Conservation (phyloP, 352 stramenopile genomes). For the Saprolegnia parasitica region DNA sequence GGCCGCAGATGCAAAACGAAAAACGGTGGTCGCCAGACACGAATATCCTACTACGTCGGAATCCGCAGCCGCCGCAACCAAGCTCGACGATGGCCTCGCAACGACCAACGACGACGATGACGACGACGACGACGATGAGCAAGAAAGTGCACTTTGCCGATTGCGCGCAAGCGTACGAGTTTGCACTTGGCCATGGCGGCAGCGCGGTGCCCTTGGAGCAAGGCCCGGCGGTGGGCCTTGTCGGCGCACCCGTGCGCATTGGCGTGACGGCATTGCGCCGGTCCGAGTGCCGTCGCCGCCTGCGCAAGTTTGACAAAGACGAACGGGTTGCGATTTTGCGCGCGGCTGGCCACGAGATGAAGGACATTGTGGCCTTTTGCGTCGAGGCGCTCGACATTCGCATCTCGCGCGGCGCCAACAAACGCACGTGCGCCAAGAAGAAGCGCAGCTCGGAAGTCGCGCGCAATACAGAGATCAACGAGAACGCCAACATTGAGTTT, state of each 20-base stretch:
- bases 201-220: slow-evolving; percentile 6
- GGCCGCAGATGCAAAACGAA: slow-evolving; percentile 20
- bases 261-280: background rate
- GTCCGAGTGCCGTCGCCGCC: background rate
- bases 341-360: slow-evolving; percentile 9
- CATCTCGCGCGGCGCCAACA: slow-evolving; percentile 10
- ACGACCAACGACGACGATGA: background rate
- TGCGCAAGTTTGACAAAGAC: slow-evolving; percentile 1
- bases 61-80: no score
- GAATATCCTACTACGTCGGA: background rate
- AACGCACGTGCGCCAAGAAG: background rate
- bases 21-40: slow-evolving; percentile 11
- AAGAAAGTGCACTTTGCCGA: background rate
- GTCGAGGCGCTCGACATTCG: slow-evolving; percentile 25
- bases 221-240: slow-evolving; percentile 19
- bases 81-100: background rate
- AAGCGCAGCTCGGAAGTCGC: background rate
- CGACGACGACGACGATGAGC: background rate
- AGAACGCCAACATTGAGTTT: slow-evolving; percentile 21
- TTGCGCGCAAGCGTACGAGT: slow-evolving; percentile 15
- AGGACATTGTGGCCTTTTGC: slow-evolving; percentile 29
- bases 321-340: slow-evolving; percentile 18
- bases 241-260: background rate
- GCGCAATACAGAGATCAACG: slow-evolving; percentile 26
- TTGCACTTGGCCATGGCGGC: slow-evolving; percentile 8